Evolutionary conservation across 2,329 filamentous ascomycete genomes (phyloP).

Genomic region (Colletotrichum camelliae): DNA sequence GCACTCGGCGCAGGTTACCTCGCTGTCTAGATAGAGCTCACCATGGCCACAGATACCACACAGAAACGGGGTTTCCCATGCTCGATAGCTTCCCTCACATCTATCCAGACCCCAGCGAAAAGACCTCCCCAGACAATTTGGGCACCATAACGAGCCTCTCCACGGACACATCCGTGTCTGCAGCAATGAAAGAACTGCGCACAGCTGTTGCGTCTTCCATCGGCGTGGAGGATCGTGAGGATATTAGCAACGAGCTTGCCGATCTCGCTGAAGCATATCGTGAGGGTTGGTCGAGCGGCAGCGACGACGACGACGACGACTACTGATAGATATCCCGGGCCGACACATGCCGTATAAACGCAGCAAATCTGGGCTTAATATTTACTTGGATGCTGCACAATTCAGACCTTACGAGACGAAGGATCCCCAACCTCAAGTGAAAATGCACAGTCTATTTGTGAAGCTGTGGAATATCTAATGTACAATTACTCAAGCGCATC

Average conservation of each 20-base stretch:
- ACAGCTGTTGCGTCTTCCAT: slow-evolving; percentile 68
- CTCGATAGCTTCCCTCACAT: slow-evolving; percentile 86
- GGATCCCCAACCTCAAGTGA: background rate
- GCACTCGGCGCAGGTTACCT: background rate
- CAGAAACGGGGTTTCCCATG: slow-evolving; percentile 71
- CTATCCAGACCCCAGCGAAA: slow-evolving; percentile 54
- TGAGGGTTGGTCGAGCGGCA: slow-evolving; percentile 84
- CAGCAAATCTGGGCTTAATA: background rate
- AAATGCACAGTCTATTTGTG: background rate
- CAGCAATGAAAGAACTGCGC: slow-evolving; percentile 70
- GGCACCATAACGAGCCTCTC: slow-evolving; percentile 67
- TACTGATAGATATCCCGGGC: background rate
- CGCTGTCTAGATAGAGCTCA: background rate
- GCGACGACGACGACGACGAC: slow-evolving; percentile 65
- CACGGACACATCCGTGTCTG: slow-evolving; percentile 76
- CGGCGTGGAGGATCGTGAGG: slow-evolving; percentile 80
- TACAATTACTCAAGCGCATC: background rate
- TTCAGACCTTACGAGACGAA: background rate
- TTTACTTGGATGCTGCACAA: background rate
- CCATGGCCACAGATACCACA: slow-evolving; percentile 48
- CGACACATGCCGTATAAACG: background rate
- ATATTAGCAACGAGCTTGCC: slow-evolving; percentile 79
- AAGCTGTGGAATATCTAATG: background rate
- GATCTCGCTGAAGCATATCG: slow-evolving; percentile 88
- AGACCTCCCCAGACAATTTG: slow-evolving; percentile 43